Evolutionary conservation across 345 rosid genomes (phyloP), one percentile per base, ranked within the genome.

Genomic region (Iberis pinnata): DNA sequence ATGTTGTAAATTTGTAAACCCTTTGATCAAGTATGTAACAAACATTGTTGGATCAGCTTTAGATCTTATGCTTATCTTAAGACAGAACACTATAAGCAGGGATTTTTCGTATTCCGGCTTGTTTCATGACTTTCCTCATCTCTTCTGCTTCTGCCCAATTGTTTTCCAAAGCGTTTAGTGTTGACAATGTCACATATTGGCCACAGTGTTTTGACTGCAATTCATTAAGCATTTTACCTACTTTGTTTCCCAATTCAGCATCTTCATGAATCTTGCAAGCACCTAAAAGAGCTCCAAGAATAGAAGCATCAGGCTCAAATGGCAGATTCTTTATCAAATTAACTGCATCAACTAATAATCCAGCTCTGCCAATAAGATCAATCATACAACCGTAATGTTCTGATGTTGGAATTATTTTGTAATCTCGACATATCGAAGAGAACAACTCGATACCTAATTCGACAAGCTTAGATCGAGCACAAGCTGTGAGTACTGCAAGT

Each of bases 311-410:
- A 0, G 89, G 79, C 72, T 75, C 58, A 4, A 75, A 77, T 15
- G 86, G 86, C 80, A 87, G 67, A 9, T 63, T 76, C 35, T 36
- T 71, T 1, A 74, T 25, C n/a, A 81, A 56, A 27, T 80, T 79
- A 8, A 24, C 53, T 2, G 89, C 88, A 41, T 80, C 88, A 51
- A 35, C 63, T 58, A 87, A 32, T 18, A 76, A 45, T 24, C 96
- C 89, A 8, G 84, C 89, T 70, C 80, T 81, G 27, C 83, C 96
- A 18, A 87, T 48, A 40, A 87, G 81, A 80, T 84, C 88, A 73
- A 87, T 86, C 54, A 78, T 60, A 56, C 94, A 87, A 13, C 89
- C 84, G 33, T 82, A 84, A 58, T 82, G 89, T 56, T 86, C 88
- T 73, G 80, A 76, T 49, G 49, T 47, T 35, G 89, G 89, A 38